Conservation (phyloP, 805 yeast species). For the Wickerhamiella vanderwaltii region DNA sequence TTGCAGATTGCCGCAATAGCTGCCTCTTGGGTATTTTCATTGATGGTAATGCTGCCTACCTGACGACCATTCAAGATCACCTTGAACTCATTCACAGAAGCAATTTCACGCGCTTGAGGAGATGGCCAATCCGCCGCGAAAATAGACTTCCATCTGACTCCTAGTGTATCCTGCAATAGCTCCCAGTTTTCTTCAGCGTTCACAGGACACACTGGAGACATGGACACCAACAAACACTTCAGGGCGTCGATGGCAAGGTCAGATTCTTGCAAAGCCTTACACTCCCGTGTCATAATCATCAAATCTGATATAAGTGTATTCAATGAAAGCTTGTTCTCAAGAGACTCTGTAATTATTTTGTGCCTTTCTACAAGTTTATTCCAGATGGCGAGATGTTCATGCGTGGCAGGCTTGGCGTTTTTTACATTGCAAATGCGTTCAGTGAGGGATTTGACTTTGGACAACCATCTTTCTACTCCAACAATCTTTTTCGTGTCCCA, state of each 20-base stretch:
- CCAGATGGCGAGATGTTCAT: slow-evolving; percentile 43
- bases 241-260: slow-evolving; percentile 26
- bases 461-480: slow-evolving; percentile 82
- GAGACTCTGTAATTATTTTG: slow-evolving; percentile 44
- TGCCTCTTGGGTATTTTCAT: slow-evolving; percentile 12
- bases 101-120: slow-evolving; percentile 29
- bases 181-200: slow-evolving; percentile 78
- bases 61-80: slow-evolving; percentile 65
- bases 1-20: slow-evolving; percentile 7
- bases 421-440: slow-evolving; percentile 2
- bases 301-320: slow-evolving; percentile 82
- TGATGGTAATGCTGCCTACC: slow-evolving; percentile 7
- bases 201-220: slow-evolving; percentile 75
- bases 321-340: slow-evolving; percentile 46
- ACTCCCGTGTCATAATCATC: slow-evolving; percentile 59
- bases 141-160: slow-evolving; percentile 25
- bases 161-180: slow-evolving; percentile 25
- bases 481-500: slow-evolving; percentile 86
- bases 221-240: slow-evolving; percentile 43
- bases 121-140: slow-evolving; percentile 58
- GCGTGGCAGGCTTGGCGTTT: slow-evolving; percentile 19
- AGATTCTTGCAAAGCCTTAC: slow-evolving; percentile 30
- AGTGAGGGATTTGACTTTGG: slow-evolving; percentile 35
- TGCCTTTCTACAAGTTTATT: slow-evolving; percentile 42
- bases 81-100: slow-evolving; percentile 35